phyloP scores from a whole-genome alignment of 176 grass and related monocot species.

The Dendrocalamus sinicus region DNA sequence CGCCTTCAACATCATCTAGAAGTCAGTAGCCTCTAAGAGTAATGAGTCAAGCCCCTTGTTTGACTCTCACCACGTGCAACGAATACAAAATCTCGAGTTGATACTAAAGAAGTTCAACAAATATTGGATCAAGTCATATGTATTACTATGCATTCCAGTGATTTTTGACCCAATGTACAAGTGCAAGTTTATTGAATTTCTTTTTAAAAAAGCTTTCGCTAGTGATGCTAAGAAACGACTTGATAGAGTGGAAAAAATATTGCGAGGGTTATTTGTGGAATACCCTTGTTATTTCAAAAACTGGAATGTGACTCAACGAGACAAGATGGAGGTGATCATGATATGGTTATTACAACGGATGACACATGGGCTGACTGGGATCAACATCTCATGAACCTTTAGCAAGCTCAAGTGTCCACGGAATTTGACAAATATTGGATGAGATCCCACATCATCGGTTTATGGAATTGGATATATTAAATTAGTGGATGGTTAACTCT shows the following conservation, averaged over 20 bases:
- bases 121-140: conserved; percentile 13
- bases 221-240: not conserved
- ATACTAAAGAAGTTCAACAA: conserved; percentile 4
- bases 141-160: not conserved
- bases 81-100: too few species aligned
- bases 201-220: not conserved
- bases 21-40: too few species aligned
- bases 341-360: not conserved
- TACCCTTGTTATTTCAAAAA: not conserved
- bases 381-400: not conserved
- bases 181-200: conserved; percentile 6
- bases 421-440: conserved; percentile 23
- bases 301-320: not conserved
- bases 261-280: not conserved
- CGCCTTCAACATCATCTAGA: too few species aligned
- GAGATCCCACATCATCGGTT: not conserved
- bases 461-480: not conserved
- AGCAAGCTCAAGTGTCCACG: not conserved
- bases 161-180: conserved; percentile 19
- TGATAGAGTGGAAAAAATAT: not conserved
- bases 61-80: too few species aligned
- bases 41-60: too few species aligned
- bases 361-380: not conserved
- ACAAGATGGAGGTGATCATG: not conserved
- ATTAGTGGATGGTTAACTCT: conserved; percentile 1